phyloP scores from a whole-genome alignment of 164 flowering plant genomes.

The Protea cynaroides region DNA sequence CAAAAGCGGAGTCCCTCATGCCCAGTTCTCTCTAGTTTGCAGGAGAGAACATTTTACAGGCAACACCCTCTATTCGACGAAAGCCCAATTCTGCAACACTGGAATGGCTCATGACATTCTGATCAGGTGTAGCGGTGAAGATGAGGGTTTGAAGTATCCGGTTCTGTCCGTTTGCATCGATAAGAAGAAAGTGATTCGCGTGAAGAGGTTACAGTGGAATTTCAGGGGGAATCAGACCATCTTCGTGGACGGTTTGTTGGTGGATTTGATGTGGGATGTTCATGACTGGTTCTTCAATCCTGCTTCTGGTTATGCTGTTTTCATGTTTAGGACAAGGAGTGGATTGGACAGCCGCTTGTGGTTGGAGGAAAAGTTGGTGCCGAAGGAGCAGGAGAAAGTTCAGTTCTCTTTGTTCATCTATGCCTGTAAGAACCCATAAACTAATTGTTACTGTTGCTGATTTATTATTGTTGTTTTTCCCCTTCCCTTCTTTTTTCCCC shows the following conservation, averaged over 20 bases:
- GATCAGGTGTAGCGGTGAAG: constrained; percentile 61
- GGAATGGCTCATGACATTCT: constrained; percentile 57
- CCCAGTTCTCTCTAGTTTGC: constrained; percentile 39
- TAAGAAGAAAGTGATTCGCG: constrained; percentile 58
- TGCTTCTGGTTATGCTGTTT: constrained; percentile 49
- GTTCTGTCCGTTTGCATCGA: constrained; percentile 59
- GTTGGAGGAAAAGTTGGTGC: constrained; percentile 57
- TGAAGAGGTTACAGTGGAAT: constrained; percentile 83
- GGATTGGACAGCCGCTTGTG: constrained; percentile 65
- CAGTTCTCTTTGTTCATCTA: constrained; percentile 79
- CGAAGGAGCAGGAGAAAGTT: constrained; percentile 42
- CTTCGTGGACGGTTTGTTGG: constrained; percentile 62
- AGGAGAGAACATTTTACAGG: constrained; percentile 69
- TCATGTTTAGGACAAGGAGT: constrained; percentile 73
- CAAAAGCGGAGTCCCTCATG: constrained; percentile 18
- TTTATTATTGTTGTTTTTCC: constrained; percentile 1
- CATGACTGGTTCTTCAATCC: constrained; percentile 79
- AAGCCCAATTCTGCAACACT: constrained; percentile 53
- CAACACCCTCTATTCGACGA: constrained; percentile 51
- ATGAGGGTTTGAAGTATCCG: constrained; percentile 45
- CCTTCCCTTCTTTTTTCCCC: neutral
- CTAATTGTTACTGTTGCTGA: neutral
- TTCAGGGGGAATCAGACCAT: constrained; percentile 83
- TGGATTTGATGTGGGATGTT: constrained; percentile 93
- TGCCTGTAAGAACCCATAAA: constrained; percentile 55